These are phyloP conservation scores for Glarea lozoyensis DNA, from an alignment of 495 filamentous ascomycete species.

Conservation along the genomic window DNA sequence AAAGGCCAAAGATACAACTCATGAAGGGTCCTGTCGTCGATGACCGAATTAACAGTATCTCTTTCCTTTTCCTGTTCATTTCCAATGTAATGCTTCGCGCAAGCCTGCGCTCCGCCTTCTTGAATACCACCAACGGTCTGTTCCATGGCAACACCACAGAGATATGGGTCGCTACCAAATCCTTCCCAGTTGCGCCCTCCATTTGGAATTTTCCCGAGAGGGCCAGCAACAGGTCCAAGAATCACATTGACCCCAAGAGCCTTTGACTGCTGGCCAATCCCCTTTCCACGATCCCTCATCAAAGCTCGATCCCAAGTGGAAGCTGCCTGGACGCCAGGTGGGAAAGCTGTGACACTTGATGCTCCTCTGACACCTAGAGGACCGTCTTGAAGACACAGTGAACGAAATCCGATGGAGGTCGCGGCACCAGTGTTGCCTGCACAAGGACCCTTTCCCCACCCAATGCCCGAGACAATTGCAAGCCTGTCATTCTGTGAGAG, in stretches of 20 bases:
- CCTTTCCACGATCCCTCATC: slow-evolving; percentile 31
- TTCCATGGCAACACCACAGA: slow-evolving; percentile 61
- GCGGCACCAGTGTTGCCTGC: slow-evolving; percentile 20
- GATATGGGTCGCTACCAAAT: slow-evolving; percentile 56
- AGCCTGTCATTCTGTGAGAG: slow-evolving; percentile 82
- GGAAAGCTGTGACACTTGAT: slow-evolving; percentile 42
- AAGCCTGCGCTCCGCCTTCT: slow-evolving; percentile 67
- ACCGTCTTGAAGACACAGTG: slow-evolving; percentile 54
- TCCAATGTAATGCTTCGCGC: slow-evolving; percentile 62
- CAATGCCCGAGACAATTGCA: slow-evolving; percentile 77
- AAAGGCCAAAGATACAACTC: slow-evolving; percentile 65
- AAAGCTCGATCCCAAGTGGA: slow-evolving; percentile 48
- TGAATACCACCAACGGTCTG: slow-evolving; percentile 73
- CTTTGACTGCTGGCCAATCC: slow-evolving; percentile 46
- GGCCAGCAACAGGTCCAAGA: slow-evolving; percentile 54
- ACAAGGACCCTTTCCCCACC: slow-evolving; percentile 34
- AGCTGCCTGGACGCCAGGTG: slow-evolving; percentile 31
- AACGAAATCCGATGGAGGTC: slow-evolving; percentile 44
- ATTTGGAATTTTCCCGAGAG: slow-evolving; percentile 36
- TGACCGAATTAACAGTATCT: slow-evolving; percentile 49
- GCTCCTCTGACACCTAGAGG: slow-evolving; percentile 49
- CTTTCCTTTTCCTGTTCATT: slow-evolving; percentile 65
- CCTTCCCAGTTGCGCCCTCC: slow-evolving; percentile 48
- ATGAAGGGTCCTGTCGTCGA: slow-evolving; percentile 63
- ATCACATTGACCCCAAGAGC: slow-evolving; percentile 61